phyloP scores from a whole-genome alignment of 2,329 filamentous ascomycete species.

The Colletotrichum gloeosporioides region DNA sequence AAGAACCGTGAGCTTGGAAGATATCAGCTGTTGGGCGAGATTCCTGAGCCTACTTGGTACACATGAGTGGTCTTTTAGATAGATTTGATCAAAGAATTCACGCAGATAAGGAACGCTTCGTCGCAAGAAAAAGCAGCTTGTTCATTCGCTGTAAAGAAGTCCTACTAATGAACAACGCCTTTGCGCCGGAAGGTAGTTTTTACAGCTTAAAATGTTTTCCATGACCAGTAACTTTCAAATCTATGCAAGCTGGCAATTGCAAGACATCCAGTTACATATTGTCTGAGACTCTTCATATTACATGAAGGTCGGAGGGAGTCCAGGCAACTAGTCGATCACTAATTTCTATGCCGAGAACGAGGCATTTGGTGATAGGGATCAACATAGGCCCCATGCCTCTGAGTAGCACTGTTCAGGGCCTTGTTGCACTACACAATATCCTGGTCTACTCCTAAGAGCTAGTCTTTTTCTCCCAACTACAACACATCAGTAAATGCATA shows the following conservation, averaged over 20 bases:
- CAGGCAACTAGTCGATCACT: background rate
- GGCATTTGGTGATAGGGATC: background rate
- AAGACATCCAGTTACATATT: background rate
- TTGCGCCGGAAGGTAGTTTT: background rate
- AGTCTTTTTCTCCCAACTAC: slow-evolving; percentile 18
- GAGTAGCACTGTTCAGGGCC: background rate
- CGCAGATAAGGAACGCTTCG: background rate
- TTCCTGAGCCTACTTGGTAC: slow-evolving; percentile 67
- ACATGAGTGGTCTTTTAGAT: slow-evolving; percentile 40
- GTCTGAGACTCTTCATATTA: no score
- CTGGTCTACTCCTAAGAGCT: background rate
- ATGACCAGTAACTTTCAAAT: background rate
- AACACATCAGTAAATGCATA: background rate
- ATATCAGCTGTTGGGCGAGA: slow-evolving; percentile 60
- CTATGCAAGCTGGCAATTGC: background rate
- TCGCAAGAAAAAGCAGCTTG: background rate
- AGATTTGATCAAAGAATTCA: background rate
- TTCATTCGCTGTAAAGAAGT: background rate
- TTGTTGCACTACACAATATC: background rate
- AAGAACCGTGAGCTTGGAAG: slow-evolving; percentile 68
- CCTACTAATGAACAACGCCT: background rate
- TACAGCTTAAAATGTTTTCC: no score
- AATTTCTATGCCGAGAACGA: background rate
- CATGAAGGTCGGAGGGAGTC: background rate
- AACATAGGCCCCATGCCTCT: background rate